These are phyloP conservation scores for Cladorrhinum samala DNA, from an alignment of 495 filamentous ascomycete genomes.

Conservation along the genomic window DNA sequence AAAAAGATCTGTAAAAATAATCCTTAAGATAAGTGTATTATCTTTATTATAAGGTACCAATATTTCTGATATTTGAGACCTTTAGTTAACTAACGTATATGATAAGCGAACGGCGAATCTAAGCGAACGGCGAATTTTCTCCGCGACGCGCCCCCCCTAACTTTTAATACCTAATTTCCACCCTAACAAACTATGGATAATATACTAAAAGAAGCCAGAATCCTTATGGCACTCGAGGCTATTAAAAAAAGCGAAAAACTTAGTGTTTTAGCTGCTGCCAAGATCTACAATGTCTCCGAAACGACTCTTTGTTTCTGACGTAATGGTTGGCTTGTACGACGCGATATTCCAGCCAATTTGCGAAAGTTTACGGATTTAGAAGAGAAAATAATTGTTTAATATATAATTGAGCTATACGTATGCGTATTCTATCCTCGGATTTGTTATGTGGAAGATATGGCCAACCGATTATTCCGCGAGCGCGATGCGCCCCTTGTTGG, in stretches of 20 bases:
- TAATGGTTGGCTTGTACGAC: background rate
- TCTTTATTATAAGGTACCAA: no score
- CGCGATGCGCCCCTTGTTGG: no score
- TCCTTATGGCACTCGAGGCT: background rate
- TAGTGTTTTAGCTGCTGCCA: background rate
- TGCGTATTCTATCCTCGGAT: background rate
- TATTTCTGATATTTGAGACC: no score
- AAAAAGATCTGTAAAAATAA: no score
- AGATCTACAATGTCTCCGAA: background rate
- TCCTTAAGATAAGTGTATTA: no score
- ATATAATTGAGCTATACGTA: background rate
- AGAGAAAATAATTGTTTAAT: constrained; percentile 21
- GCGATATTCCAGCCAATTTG: background rate
- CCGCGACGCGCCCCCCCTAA: background rate
- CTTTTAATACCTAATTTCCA: background rate
- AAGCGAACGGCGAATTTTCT: background rate
- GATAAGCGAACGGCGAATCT: no score
- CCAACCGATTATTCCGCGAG: no score
- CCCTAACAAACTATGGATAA: background rate
- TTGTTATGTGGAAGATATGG: no score
- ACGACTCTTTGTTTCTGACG: background rate
- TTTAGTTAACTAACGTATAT: no score
- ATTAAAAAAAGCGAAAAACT: background rate
- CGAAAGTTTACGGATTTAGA: constrained; percentile 1
- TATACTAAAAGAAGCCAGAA: background rate